Evolutionary conservation across 768 basidiomycete genomes (phyloP), one percentile per base, ranked within the genome.

Genomic region (Sarcodon aspratus): DNA sequence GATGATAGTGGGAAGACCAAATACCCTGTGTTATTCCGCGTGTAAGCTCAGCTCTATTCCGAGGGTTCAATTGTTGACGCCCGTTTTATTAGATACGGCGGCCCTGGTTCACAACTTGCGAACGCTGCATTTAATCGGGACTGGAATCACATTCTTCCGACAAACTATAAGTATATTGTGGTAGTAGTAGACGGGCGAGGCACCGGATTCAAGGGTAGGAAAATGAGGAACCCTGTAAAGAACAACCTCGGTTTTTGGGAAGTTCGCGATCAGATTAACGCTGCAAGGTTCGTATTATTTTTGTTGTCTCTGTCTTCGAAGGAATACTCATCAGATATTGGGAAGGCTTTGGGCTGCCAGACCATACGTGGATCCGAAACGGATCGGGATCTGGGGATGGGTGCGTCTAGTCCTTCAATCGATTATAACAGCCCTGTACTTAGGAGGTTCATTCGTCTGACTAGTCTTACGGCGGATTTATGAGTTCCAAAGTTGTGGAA

Each of bases 381-480:
- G 92, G 42, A 87, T 98, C 44, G 96, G 95, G 0, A 85, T 98
- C 46, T 97, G 94, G 94, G 96, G 96, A 38, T 98, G 96, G 95
- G 90, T 92, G 53, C 61, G 85, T 68, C 10, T 6, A 45, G 8
- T 48, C 33, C 33, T 17, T 9, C 6, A 10, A 21, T 38, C 43
- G 33, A 33, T 37, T 10, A 8, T 38, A 33, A 45, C 36, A 4
- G 44, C 36, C 1, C 44, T 52, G 18, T 45, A 17, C 11, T 33
- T 6, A 46, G 15, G n/a, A n/a, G 7, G 40, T 18, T 44, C 48
- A 18, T 45, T 17, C 6, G 43, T 18, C 15, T 48, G 36, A 12
- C 36, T 56, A 94, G 94, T 92, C 88, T 8, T 97, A 93, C 58
- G 95, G 95, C 9, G 95, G 96, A 0, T 99, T 91, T 66, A 89